Evolutionary conservation across 768 basidiomycete species (phyloP), one percentile per base, ranked within the genome.

Genomic region (Boletus edulis): DNA sequence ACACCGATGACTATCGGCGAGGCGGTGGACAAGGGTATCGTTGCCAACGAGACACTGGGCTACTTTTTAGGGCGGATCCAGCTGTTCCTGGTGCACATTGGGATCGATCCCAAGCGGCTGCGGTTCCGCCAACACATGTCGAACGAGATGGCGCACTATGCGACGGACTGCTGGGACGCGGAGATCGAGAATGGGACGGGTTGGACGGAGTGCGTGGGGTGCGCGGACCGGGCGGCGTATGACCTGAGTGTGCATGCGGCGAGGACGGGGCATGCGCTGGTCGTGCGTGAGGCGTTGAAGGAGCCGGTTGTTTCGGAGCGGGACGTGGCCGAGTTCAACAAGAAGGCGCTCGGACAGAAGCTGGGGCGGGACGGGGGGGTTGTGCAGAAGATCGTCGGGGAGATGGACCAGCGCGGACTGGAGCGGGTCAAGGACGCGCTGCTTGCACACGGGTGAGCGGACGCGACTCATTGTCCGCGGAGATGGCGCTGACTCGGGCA

Each of bases 121-220:
- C 84, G 97, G 49, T 98, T 98, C 83, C 81, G 97, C 34, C 97
- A 99, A 67, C 97, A 99, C 71, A 98, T 98, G 97, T 81, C 75
- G 37, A 99, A 98, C 74, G 97, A 98, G 78, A 98, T 98, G 96
- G 97, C 97, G 1, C 97, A 98, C 72, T 99, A 99, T 71, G 96
- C 97, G 51, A 84, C 94, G 38, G 96, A 98, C 74, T 99, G 97
- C 73, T 99, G 97, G 97, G 97, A 99, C 68, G 97, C 95, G 41
- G 97, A 99, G 76, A 98, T 98, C 60, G 82, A 94, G 58, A 94
- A 91, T 51, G 89, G 91, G 46, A 58, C 57, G 17, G 70, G 88
- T 43, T 99, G 97, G 97, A 96, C 93, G 50, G 97, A 99, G 75
- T 99, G 97, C 71, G 95, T 98, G 52, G 97, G 97, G 10, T 99